Conservation (phyloP, 1,284 basidiomycete genomes). For the Flammula alnicola region DNA sequence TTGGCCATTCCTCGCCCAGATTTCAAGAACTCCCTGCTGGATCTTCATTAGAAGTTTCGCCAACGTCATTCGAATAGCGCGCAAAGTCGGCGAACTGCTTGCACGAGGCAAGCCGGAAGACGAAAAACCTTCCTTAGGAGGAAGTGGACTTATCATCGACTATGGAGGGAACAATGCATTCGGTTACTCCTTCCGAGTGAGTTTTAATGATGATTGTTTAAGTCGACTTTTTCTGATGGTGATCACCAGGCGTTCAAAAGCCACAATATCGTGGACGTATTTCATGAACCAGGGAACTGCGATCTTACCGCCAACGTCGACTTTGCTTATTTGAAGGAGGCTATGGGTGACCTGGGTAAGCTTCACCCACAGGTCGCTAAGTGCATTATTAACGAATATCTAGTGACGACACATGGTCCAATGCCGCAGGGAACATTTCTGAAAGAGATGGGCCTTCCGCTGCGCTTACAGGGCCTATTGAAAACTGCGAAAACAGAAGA, state of each 20-base stretch:
- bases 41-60: constrained; percentile 79
- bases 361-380: constrained; percentile 2
- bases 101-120: constrained; percentile 34
- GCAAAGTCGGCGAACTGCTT: constrained; percentile 69
- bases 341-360: constrained; percentile 66
- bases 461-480: constrained; percentile 61
- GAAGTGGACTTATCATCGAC: constrained; percentile 87
- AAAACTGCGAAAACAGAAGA: constrained; percentile 52
- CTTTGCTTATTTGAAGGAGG: constrained; percentile 87
- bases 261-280: constrained; percentile 87
- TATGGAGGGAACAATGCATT: constrained; percentile 83
- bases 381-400: constrained; percentile 27
- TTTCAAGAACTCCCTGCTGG: constrained; percentile 72
- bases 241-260: constrained; percentile 81
- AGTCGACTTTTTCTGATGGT: constrained; percentile 10
- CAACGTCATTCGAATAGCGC: constrained; percentile 69
- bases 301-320: constrained; percentile 97
- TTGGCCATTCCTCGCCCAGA: constrained; percentile 72
- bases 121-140: constrained; percentile 44
- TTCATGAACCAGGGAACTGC: constrained; percentile 84
- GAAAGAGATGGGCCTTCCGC: constrained; percentile 66
- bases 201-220: constrained; percentile 29
- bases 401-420: constrained; percentile 62
- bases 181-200: constrained; percentile 81
- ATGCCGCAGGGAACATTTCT: constrained; percentile 77